A percentile compares a stretch with the other conserved stretches of the same genome.
phyloP scores from a whole-genome alignment of 768 basidiomycete species.

The Tylopilus sp. region DNA sequence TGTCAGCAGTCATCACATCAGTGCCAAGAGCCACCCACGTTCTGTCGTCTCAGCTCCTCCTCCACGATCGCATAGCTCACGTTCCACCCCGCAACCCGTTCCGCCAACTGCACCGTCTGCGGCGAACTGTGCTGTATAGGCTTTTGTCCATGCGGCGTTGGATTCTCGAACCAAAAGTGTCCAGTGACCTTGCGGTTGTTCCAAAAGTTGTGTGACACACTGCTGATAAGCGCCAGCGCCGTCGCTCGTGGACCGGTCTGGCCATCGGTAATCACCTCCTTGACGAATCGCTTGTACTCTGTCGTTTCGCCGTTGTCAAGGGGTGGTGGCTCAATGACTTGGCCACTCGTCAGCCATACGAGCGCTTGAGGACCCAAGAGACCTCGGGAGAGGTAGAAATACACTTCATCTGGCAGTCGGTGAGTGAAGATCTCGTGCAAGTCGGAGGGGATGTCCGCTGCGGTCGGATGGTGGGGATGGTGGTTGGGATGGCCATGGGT shows the following conservation, averaged over 20 bases:
- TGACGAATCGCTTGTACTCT: constrained; percentile 92
- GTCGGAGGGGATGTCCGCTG: constrained; percentile 86
- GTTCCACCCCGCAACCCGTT: constrained; percentile 86
- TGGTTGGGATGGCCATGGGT: constrained; percentile 51
- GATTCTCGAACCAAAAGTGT: constrained; percentile 71
- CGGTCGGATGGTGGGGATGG: constrained; percentile 66
- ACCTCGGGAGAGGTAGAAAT: constrained; percentile 93
- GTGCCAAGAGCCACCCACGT: constrained; percentile 54
- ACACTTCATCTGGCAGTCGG: constrained; percentile 93
- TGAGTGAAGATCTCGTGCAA: constrained; percentile 93
- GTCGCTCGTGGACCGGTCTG: constrained; percentile 92
- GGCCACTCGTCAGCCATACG: constrained; percentile 91
- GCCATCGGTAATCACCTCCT: constrained; percentile 94
- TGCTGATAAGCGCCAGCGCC: constrained; percentile 82
- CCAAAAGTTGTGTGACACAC: constrained; percentile 81
- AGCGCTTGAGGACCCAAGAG: constrained; percentile 85
- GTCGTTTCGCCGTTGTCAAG: constrained; percentile 93
- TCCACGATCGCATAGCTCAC: constrained; percentile 83
- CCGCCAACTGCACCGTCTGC: constrained; percentile 82
- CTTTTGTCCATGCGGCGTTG: constrained; percentile 49
- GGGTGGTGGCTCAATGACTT: constrained; percentile 81
- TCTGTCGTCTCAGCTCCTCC: constrained; percentile 93
- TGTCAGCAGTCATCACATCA: constrained; percentile 26
- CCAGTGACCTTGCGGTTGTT: constrained; percentile 67
- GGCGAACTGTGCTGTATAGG: constrained; percentile 66